Conservation (phyloP, 768 basidiomycete genomes). For the Amanita rubescens region DNA sequence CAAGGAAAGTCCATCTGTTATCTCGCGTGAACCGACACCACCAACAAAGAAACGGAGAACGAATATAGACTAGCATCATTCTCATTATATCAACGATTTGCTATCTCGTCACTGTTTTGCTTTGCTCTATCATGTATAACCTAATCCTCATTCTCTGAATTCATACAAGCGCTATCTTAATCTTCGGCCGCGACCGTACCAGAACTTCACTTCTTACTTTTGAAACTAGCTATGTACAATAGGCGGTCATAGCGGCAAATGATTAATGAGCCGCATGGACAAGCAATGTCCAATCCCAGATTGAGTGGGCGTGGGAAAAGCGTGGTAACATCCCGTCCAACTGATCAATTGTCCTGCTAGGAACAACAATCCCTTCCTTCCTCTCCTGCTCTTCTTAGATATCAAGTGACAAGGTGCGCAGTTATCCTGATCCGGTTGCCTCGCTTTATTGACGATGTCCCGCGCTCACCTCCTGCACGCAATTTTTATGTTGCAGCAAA, state of each 20-base stretch:
- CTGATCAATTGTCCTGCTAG: slow-evolving; percentile 4
- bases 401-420: neutral
- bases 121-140: slow-evolving; percentile 15
- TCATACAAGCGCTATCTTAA: slow-evolving; percentile 2
- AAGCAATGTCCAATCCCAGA: neutral
- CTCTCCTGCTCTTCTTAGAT: slow-evolving; percentile 1
- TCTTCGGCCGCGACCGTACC: neutral
- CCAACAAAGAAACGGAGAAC: slow-evolving; percentile 47
- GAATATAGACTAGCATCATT: slow-evolving; percentile 21
- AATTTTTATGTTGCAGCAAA: neutral
- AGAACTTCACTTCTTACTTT: neutral
- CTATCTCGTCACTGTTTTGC: slow-evolving; percentile 23
- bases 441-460: neutral
- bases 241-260: neutral
- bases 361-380: neutral
- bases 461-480: neutral
- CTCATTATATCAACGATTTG: slow-evolving; percentile 6
- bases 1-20: slow-evolving; percentile 5
- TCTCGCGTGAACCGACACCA: slow-evolving; percentile 23
- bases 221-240: neutral
- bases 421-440: neutral
- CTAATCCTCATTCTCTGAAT: slow-evolving; percentile 9
- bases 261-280: neutral
- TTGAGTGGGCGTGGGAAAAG: slow-evolving; percentile 6
- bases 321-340: neutral